Conservation (phyloP, 345 rosid species). For the Jatropha curcas region DNA sequence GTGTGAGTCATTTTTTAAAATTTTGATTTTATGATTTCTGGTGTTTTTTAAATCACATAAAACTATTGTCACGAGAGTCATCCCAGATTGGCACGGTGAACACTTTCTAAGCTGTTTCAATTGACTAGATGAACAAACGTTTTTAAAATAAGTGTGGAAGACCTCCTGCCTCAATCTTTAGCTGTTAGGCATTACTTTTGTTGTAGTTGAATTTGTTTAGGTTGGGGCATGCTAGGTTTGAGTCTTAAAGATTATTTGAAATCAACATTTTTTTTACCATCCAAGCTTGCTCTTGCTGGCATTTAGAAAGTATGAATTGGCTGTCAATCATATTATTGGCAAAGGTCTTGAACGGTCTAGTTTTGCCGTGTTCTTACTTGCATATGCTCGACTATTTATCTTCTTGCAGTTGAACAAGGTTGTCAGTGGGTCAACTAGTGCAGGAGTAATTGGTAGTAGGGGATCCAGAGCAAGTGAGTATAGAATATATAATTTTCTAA, state of each 20-base stretch:
- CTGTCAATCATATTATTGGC: background rate
- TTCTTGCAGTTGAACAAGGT: conserved; percentile 64
- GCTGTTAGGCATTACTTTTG: too few species aligned
- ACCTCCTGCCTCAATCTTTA: too few species aligned
- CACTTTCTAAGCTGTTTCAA: too few species aligned
- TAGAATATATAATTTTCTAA: background rate
- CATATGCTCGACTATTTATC: conserved; percentile 14
- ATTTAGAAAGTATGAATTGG: background rate
- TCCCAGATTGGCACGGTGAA: too few species aligned
- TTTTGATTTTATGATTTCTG: background rate
- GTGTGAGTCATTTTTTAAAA: background rate
- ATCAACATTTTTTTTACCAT: background rate
- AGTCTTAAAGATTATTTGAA: background rate
- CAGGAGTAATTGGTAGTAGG: conserved; percentile 49
- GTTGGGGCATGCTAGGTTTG: background rate
- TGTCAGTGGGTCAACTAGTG: conserved; percentile 54
- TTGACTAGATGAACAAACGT: too few species aligned
- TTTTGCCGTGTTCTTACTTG: background rate
- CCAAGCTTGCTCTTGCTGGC: background rate
- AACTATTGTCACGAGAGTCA: too few species aligned
- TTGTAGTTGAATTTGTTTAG: too few species aligned
- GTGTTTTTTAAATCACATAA: background rate
- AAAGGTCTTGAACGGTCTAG: background rate
- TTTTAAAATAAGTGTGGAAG: too few species aligned
- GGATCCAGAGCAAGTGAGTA: conserved; percentile 82